These are phyloP conservation scores for Teratosphaeria nubilosa DNA, from an alignment of 2,329 filamentous ascomycete species.

Conservation along the genomic window DNA sequence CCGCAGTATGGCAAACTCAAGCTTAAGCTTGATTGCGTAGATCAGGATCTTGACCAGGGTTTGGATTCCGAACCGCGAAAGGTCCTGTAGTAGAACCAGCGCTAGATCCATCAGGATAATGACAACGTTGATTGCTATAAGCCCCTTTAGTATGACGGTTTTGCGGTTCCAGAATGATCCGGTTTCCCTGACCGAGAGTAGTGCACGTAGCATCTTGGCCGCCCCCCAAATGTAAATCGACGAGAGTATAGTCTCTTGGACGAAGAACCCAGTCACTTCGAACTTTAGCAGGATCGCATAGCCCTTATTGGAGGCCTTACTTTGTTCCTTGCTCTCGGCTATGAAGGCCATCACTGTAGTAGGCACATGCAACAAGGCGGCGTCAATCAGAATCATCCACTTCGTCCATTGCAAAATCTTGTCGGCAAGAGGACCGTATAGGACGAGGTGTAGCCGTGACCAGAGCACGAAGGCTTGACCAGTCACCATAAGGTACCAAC, in stretches of 20 bases:
- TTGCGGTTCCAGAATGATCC: neutral
- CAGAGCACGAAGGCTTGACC: neutral
- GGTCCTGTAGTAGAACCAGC: slow-evolving; percentile 23
- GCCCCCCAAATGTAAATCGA: neutral
- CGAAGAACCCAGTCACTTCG: neutral
- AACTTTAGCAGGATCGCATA: neutral
- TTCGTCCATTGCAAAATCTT: neutral
- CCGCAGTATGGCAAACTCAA: slow-evolving; percentile 15
- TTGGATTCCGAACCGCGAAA: slow-evolving; percentile 18
- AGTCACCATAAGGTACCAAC: neutral
- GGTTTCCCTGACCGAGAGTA: neutral
- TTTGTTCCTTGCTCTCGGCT: neutral
- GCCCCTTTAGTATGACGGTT: slow-evolving; percentile 15
- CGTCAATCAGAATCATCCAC: neutral
- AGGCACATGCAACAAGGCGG: neutral
- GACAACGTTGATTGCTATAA: slow-evolving; percentile 25
- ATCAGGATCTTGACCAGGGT: slow-evolving; percentile 26
- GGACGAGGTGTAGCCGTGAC: neutral
- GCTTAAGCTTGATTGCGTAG: slow-evolving; percentile 14
- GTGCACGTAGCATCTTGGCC: neutral
- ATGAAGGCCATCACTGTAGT: neutral
- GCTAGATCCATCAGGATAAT: slow-evolving; percentile 26
- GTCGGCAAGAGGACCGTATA: neutral
- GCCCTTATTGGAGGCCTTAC: neutral
- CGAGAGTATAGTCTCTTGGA: neutral